A percentile compares a stretch with the other conserved stretches of the same genome.
Evolutionary conservation across 768 basidiomycete species (phyloP).

Genomic region (Tulasnella sp.): DNA sequence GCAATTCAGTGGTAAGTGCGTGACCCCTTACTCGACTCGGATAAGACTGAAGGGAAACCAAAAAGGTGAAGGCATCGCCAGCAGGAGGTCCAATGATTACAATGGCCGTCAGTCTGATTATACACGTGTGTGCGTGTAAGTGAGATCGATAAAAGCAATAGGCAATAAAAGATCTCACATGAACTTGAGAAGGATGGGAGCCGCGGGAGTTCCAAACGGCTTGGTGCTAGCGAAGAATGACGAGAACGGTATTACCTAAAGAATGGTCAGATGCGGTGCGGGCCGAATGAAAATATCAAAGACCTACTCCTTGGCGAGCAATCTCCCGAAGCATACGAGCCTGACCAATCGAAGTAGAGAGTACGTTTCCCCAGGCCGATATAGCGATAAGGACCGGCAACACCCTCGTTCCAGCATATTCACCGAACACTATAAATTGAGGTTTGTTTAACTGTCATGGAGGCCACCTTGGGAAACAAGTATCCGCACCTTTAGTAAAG

Average conservation of each 20-base stretch:
- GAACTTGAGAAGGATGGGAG: slow-evolving; percentile 20
- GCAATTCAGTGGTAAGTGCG: neutral
- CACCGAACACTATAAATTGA: slow-evolving; percentile 9
- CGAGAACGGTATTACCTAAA: slow-evolving; percentile 13
- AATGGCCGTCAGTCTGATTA: slow-evolving; percentile 21
- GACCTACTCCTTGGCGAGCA: slow-evolving; percentile 16
- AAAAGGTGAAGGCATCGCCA: slow-evolving; percentile 25
- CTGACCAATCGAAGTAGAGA: neutral
- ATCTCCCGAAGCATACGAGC: slow-evolving; percentile 16
- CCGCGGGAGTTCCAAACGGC: slow-evolving; percentile 24
- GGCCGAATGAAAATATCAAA: neutral
- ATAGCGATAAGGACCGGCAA: slow-evolving; percentile 4
- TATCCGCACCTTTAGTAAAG: slow-evolving; percentile 3
- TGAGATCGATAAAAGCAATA: slow-evolving; percentile 18
- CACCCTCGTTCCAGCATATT: neutral
- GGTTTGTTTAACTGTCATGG: neutral
- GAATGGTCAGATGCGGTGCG: no score
- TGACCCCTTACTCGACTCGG: neutral
- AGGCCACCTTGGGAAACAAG: no score
- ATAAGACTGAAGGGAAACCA: neutral
- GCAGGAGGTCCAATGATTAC: slow-evolving; percentile 23
- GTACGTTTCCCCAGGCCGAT: neutral
- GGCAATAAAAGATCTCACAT: slow-evolving; percentile 19
- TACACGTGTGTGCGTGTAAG: slow-evolving; percentile 2
- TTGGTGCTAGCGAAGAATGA: slow-evolving; percentile 21